A percentile compares a stretch with the other conserved stretches of the same genome.
phyloP scores from a whole-genome alignment of 371 early-diverging fungal genomes.

The Syncephalastrum sp. region DNA sequence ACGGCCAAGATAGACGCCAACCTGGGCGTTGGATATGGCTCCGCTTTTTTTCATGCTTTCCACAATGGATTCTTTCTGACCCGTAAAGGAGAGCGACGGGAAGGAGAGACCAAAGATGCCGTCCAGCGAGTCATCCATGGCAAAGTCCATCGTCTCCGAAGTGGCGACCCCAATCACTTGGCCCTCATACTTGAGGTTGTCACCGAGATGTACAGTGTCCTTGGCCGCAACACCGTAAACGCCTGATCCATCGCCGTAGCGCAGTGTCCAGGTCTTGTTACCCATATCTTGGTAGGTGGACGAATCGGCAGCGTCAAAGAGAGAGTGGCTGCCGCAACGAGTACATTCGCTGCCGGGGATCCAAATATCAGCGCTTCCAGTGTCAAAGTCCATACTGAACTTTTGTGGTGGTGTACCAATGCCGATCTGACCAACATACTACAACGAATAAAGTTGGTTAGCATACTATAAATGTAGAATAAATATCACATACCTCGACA shows the following conservation, averaged over 20 bases:
- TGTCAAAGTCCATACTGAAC: slow-evolving; percentile 56
- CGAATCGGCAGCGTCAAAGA: slow-evolving; percentile 24
- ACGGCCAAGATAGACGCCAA: slow-evolving; percentile 37
- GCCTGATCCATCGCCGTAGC: slow-evolving; percentile 55
- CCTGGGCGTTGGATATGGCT: slow-evolving; percentile 23
- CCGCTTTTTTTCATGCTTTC: slow-evolving; percentile 24
- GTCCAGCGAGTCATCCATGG: slow-evolving; percentile 42
- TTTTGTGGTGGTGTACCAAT: slow-evolving; percentile 57
- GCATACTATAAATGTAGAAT: background rate
- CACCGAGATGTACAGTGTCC: slow-evolving; percentile 45
- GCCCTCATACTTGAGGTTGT: slow-evolving; percentile 9
- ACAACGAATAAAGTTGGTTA: background rate
- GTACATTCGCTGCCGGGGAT: slow-evolving; percentile 36
- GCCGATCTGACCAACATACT: slow-evolving; percentile 53
- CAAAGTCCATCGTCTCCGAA: slow-evolving; percentile 27
- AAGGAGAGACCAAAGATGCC: slow-evolving; percentile 60
- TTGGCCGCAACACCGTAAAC: slow-evolving; percentile 41
- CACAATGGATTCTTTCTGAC: slow-evolving; percentile 23
- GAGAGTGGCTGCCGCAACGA: slow-evolving; percentile 25
- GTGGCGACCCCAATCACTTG: slow-evolving; percentile 38
- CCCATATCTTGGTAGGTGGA: slow-evolving; percentile 12
- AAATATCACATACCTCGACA: slow-evolving; percentile 26
- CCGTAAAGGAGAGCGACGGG: slow-evolving; percentile 37
- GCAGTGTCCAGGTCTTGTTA: slow-evolving; percentile 32
- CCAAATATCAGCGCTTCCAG: slow-evolving; percentile 59